phyloP scores from a whole-genome alignment of 139 green algal genomes.

The Raphidocelis subcapitata region DNA sequence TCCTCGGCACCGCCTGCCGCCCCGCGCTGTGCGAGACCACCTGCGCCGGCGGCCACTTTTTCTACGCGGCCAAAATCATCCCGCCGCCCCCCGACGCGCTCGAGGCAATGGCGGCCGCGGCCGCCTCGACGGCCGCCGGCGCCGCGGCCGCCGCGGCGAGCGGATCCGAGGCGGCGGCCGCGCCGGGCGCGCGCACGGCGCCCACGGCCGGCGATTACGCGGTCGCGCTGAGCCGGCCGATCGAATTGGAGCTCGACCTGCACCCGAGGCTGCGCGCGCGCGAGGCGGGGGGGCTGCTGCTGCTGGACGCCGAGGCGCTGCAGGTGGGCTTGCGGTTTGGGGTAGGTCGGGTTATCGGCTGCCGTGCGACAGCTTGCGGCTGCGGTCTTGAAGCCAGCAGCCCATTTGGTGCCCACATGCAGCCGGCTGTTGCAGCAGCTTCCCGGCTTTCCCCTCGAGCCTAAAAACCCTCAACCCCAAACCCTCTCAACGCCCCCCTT shows the following conservation, averaged over 20 bases:
- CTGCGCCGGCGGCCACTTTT: constrained; percentile 15
- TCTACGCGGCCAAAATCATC: constrained; percentile 12
- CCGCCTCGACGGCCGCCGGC: constrained; percentile 10
- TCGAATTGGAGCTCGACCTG: constrained; percentile 48
- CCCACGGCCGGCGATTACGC: too few species aligned
- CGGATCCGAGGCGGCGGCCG: neutral
- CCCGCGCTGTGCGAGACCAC: constrained; percentile 12
- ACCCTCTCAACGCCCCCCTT: too few species aligned
- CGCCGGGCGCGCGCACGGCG: too few species aligned
- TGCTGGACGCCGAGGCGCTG: neutral
- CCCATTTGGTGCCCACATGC: too few species aligned
- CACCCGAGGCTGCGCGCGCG: neutral
- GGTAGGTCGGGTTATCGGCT: too few species aligned
- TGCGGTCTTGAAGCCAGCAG: too few species aligned
- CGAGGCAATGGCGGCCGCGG: neutral
- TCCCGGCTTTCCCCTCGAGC: too few species aligned
- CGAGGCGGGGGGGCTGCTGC: neutral
- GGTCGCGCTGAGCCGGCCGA: constrained; percentile 2
- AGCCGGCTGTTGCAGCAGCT: too few species aligned
- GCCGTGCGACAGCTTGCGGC: too few species aligned
- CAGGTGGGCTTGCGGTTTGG: constrained; percentile 13
- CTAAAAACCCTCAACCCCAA: too few species aligned
- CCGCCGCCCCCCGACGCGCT: neutral
- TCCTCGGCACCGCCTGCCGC: constrained; percentile 3
- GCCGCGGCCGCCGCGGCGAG: constrained; percentile 2